Base-by-base conservation (phyloP, 495 filamentous ascomycete genomes). In the Letharia lupina region DNA sequence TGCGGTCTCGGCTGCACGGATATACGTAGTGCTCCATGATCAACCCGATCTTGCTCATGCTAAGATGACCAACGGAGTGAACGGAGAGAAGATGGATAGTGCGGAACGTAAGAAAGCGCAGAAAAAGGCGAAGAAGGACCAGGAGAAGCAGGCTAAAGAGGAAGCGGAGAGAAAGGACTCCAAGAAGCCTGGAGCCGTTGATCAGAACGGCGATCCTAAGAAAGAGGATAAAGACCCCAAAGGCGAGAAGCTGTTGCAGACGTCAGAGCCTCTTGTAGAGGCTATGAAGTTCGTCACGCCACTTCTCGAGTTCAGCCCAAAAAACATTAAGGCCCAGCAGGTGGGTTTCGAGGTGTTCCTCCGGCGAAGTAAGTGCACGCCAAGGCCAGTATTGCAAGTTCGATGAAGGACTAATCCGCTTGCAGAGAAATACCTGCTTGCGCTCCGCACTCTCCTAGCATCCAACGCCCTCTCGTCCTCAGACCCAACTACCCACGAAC, bases 51-150 rank as follows among this genome's bases (percentile, higher is more conserved):
- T 89, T n/a, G 84, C 77, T 13, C 78, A 86, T 63, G 80, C 77
- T 28, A 79, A 79, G 1, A 73, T 85, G 52, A 73, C 78, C n/a
- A 81, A 82, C 66, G 81, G 80, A 0, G 69, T 77, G 31, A 87
- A 87, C 64, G 86, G 86, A 35, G 72, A 83, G 31, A 80, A 78
- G 9, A 80, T 82, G 50, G 85, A 88, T 59, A 82, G 84, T 1
- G 84, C 84, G 7, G 92, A 96, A 71, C 82, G 84, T 63, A 98
- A 96, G 83, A 98, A 95, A 80, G 91, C 91, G 1, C 79, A 89
- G 47, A 97, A 96, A 82, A 98, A 98, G 79, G 93, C 93, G 4
- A 93, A 87, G 78, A 93, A 90, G 76, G 94, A 96, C 70, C 89
- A 89, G 15, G 89, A 94, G 70, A 92, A 89, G 70, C 75, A 83